phyloP scores from a whole-genome alignment of 2,329 filamentous ascomycete genomes.

The Colletotrichum theobromicola region DNA sequence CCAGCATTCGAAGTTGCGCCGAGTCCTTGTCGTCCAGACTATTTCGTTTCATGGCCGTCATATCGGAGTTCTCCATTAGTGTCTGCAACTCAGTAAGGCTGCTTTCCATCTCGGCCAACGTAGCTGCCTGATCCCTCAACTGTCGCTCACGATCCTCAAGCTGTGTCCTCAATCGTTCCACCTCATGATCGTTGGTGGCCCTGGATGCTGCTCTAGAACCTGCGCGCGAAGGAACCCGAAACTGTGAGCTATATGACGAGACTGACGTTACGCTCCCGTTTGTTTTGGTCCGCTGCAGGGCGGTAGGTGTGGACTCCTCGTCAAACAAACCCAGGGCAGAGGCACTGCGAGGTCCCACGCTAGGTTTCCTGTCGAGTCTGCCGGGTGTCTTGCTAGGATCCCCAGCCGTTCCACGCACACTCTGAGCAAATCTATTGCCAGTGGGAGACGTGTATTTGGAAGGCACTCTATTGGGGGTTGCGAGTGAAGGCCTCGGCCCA shows the following conservation, averaged over 20 bases:
- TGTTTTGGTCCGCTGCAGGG: constrained; percentile 55
- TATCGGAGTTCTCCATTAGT: constrained; percentile 67
- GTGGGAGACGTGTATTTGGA: constrained; percentile 69
- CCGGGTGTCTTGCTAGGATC: constrained; percentile 63
- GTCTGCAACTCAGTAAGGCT: constrained; percentile 79
- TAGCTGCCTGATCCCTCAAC: constrained; percentile 84
- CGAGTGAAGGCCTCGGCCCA: constrained; percentile 60
- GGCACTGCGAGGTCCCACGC: constrained; percentile 60
- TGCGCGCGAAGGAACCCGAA: constrained; percentile 56
- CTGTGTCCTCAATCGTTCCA: constrained; percentile 74
- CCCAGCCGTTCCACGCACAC: constrained; percentile 64
- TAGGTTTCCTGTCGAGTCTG: constrained; percentile 53
- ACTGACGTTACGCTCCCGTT: constrained; percentile 60
- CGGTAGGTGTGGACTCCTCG: constrained; percentile 63
- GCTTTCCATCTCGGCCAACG: constrained; percentile 87
- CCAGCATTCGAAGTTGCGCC: constrained; percentile 76
- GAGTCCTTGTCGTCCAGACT: constrained; percentile 74
- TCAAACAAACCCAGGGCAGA: constrained; percentile 63
- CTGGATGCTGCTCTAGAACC: constrained; percentile 37
- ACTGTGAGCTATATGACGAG: constrained; percentile 58
- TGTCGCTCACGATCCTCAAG: constrained; percentile 86
- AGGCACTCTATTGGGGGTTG: constrained; percentile 55
- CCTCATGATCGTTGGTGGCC: constrained; percentile 68
- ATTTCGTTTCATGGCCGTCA: constrained; percentile 44
- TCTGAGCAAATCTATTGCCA: constrained; percentile 67